These are phyloP conservation scores for Solanum aculeatissimum DNA, from an alignment of 305 asterid genomes.

Conservation along the genomic window DNA sequence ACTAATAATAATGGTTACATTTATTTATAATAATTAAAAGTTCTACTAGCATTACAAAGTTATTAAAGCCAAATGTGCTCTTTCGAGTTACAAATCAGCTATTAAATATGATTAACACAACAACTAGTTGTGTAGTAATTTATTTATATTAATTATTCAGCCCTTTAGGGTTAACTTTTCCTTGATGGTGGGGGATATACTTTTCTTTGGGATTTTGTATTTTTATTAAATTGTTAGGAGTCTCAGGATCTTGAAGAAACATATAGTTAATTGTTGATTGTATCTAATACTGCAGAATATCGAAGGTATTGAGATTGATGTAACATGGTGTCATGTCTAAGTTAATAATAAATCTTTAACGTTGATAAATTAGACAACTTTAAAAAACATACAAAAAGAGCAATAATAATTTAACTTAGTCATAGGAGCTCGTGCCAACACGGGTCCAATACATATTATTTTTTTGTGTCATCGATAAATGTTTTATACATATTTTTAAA, in stretches of 20 bases:
- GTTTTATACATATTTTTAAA: too few relatives aligned
- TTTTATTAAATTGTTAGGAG: neutral
- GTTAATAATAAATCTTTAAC: too few relatives aligned
- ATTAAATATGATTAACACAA: neutral
- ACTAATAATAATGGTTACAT: constrained; percentile 25
- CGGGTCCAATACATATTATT: too few relatives aligned
- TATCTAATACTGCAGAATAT: too few relatives aligned
- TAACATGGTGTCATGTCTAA: too few relatives aligned
- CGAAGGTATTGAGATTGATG: too few relatives aligned
- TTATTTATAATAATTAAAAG: constrained; percentile 23
- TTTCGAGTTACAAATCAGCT: constrained; percentile 11
- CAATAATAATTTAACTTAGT: too few relatives aligned
- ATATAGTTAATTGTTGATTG: neutral
- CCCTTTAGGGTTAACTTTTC: neutral
- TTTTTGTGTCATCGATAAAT: too few relatives aligned
- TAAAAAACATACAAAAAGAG: too few relatives aligned
- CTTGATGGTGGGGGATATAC: neutral
- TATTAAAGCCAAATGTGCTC: constrained; percentile 36
- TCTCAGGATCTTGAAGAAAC: neutral
- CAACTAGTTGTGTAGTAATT: neutral
- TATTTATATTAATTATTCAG: neutral
- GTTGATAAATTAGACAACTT: too few relatives aligned
- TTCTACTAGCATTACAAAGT: constrained; percentile 14
- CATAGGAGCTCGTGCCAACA: too few relatives aligned
- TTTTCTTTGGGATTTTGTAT: neutral